Conservation (phyloP, 306 rosid species). For the Citrullus mucosospermus region DNA sequence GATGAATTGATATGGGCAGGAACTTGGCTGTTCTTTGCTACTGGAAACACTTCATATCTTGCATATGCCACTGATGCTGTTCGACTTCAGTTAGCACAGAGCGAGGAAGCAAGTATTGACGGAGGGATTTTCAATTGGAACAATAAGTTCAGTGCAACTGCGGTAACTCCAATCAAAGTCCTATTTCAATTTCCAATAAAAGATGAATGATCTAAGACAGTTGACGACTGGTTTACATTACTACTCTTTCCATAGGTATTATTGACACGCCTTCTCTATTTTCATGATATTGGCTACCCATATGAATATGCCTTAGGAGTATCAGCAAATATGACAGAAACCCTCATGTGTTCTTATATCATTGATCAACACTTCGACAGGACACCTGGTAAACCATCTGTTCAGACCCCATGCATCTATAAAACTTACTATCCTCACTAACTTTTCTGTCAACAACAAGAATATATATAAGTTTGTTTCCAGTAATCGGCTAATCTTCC, state of each 20-base stretch:
- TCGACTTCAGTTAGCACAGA: constrained; percentile 26
- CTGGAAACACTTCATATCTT: constrained; percentile 34
- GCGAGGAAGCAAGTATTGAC: constrained; percentile 29
- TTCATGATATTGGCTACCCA: constrained; percentile 55
- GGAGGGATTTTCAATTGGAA: constrained; percentile 53
- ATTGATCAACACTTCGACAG: constrained; percentile 24
- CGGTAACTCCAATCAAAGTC: constrained; percentile 25
- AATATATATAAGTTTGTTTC: background rate
- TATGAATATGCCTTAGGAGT: constrained; percentile 28
- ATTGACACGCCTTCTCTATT: constrained; percentile 46
- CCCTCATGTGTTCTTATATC: constrained; percentile 53
- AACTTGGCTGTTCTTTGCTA: constrained; percentile 66
- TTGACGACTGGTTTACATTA: background rate
- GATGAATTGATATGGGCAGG: constrained; percentile 86
- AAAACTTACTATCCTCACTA: background rate
- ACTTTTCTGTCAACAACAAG: background rate
- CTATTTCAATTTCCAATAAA: background rate
- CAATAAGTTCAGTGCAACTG: constrained; percentile 52
- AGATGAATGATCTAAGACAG: background rate
- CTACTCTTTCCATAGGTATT: constrained; percentile 29
- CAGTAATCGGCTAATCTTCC: constrained; percentile 10
- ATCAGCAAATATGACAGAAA: constrained; percentile 35
- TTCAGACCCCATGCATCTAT: background rate
- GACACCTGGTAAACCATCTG: constrained; percentile 36
- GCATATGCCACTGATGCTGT: constrained; percentile 28